These are phyloP conservation scores for Aspergillus quadricinctus DNA, from an alignment of 2,329 filamentous ascomycete species.

Conservation along the genomic window DNA sequence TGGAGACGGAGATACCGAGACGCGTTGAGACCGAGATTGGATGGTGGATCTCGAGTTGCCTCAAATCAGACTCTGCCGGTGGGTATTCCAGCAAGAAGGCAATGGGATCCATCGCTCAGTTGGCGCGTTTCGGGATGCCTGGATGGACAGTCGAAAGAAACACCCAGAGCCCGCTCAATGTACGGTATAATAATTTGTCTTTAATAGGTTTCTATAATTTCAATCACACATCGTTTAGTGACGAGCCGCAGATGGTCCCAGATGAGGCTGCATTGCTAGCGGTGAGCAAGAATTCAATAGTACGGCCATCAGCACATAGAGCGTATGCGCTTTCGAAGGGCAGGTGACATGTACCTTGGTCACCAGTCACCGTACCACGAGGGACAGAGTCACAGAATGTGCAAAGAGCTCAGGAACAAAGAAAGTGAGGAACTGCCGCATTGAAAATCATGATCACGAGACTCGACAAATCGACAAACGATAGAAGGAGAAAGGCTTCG, in stretches of 20 bases:
- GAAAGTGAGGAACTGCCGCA: background rate
- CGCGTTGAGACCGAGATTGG: background rate
- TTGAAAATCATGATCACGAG: background rate
- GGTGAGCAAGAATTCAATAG: too few species aligned
- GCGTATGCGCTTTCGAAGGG: too few species aligned
- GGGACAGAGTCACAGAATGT: background rate
- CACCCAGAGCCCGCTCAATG: background rate
- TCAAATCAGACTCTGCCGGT: background rate
- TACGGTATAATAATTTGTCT: too few species aligned
- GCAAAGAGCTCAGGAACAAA: background rate
- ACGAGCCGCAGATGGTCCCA: background rate
- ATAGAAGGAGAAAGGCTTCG: slow-evolving; percentile 1
- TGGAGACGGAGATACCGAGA: background rate
- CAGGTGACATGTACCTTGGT: too few species aligned
- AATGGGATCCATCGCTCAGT: background rate
- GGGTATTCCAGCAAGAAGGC: background rate
- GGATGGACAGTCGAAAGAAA: background rate
- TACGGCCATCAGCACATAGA: too few species aligned
- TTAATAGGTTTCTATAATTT: too few species aligned
- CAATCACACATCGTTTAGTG: background rate
- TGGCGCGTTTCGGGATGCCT: background rate
- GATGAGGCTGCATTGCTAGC: too few species aligned
- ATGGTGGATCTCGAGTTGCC: background rate
- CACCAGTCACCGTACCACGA: background rate
- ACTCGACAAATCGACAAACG: background rate